Evolutionary conservation across 1,284 basidiomycete species (phyloP).

Genomic region (Heliocybe sulcata): DNA sequence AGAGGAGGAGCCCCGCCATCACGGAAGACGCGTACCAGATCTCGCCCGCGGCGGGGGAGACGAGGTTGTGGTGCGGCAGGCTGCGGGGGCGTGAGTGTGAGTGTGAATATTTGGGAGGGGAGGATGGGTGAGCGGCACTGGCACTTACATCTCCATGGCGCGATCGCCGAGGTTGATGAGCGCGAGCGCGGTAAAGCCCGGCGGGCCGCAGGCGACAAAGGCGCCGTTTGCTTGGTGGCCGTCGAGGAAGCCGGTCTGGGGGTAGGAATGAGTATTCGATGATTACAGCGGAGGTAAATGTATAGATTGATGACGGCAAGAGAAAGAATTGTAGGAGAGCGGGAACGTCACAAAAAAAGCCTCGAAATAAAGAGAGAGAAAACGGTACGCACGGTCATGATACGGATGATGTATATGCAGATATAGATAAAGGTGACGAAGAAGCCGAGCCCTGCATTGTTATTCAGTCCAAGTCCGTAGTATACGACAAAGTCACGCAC

Average conservation of each 20-base stretch:
- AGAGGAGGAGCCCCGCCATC: constrained; percentile 31
- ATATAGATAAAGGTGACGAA: constrained; percentile 47
- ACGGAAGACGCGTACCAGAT: constrained; percentile 39
- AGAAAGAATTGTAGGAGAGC: too few species aligned
- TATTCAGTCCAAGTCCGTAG: too few species aligned
- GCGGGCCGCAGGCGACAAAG: constrained; percentile 40
- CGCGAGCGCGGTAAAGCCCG: constrained; percentile 41
- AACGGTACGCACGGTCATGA: constrained; percentile 32
- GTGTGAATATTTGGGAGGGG: constrained; percentile 3
- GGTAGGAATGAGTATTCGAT: not conserved
- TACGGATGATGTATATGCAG: constrained; percentile 41
- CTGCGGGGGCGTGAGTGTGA: constrained; percentile 19
- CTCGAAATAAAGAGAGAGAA: not conserved
- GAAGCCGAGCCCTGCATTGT: constrained; percentile 38
- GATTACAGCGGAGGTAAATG: too few species aligned
- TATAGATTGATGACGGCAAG: too few species aligned
- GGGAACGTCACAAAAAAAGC: not conserved
- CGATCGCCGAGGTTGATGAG: constrained; percentile 36
- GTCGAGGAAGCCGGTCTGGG: constrained; percentile 39
- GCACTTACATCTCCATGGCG: constrained; percentile 30
- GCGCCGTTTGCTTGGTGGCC: constrained; percentile 44
- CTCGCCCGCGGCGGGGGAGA: constrained; percentile 35
- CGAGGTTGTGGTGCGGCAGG: constrained; percentile 27
- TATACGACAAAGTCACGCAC: constrained; percentile 15
- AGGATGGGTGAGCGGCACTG: constrained; percentile 1